Evolutionary conservation across 1,284 basidiomycete genomes (phyloP).

Genomic region (Lignosus rhinocerotis): DNA sequence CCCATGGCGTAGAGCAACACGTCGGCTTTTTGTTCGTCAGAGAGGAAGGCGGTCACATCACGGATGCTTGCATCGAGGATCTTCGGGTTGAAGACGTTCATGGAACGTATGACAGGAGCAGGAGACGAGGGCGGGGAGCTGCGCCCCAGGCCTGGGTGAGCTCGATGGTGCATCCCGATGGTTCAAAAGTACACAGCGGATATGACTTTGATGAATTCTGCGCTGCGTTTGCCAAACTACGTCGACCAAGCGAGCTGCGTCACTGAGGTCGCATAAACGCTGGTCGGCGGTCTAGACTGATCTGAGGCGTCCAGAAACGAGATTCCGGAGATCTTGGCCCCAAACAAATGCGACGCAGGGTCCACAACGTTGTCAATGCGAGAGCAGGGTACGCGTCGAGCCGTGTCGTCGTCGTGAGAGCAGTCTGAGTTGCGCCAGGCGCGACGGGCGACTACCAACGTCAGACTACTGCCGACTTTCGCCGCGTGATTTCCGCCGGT

Average conservation of each 20-base stretch:
- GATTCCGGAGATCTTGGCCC: conserved; percentile 8
- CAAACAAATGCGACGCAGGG: not conserved
- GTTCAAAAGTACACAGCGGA: conserved; percentile 9
- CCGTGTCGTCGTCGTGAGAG: conserved; percentile 25
- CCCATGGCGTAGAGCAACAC: conserved; percentile 63
- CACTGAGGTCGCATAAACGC: conserved; percentile 14
- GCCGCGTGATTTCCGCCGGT: conserved; percentile 19
- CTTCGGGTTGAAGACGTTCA: conserved; percentile 70
- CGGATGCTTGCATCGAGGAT: conserved; percentile 72
- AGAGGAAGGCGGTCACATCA: conserved; percentile 56
- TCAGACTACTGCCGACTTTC: conserved; percentile 19
- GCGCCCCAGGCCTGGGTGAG: conserved; percentile 18
- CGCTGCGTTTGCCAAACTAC: not conserved
- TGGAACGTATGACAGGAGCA: conserved; percentile 23
- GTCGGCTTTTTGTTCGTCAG: conserved; percentile 65
- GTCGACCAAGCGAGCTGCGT: conserved; percentile 1
- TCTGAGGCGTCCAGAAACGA: conserved; percentile 3
- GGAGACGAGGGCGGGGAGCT: conserved; percentile 14
- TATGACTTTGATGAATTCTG: conserved; percentile 10
- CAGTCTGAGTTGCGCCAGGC: conserved; percentile 10
- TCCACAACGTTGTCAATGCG: not conserved
- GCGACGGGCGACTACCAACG: conserved; percentile 17
- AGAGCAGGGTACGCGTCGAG: conserved; percentile 4
- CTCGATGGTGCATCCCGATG: conserved; percentile 21
- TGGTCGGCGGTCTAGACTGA: conserved; percentile 13